These are phyloP conservation scores for Fusarium avenaceum DNA, from an alignment of 2,329 filamentous ascomycete genomes.

Conservation along the genomic window DNA sequence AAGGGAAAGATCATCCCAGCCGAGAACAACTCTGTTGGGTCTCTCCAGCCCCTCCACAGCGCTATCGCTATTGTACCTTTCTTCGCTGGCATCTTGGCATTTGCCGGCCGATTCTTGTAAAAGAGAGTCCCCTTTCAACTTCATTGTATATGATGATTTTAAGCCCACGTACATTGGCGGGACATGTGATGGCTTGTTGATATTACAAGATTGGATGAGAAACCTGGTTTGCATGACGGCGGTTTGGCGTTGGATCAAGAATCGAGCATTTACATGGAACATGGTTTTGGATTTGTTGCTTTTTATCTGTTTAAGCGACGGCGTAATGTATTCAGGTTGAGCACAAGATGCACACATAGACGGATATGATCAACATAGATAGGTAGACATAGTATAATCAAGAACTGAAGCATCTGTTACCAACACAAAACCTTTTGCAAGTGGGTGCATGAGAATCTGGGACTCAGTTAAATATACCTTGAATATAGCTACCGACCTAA, in stretches of 20 bases:
- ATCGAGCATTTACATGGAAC: constrained; percentile 20
- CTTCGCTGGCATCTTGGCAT: constrained; percentile 44
- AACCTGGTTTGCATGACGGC: constrained; percentile 19
- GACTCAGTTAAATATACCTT: neutral
- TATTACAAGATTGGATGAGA: constrained; percentile 16
- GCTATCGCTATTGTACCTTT: constrained; percentile 48
- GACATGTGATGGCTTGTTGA: constrained; percentile 8
- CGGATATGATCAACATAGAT: constrained; percentile 25
- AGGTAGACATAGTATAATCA: constrained; percentile 18
- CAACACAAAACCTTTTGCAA: too few species aligned
- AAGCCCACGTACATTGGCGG: constrained; percentile 9
- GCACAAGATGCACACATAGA: constrained; percentile 22
- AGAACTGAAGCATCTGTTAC: neutral
- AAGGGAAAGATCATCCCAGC: constrained; percentile 84
- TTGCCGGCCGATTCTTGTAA: constrained; percentile 45
- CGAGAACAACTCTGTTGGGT: constrained; percentile 58
- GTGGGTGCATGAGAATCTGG: neutral
- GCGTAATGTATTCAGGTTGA: constrained; percentile 24
- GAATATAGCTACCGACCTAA: constrained; percentile 1
- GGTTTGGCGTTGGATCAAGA: constrained; percentile 28
- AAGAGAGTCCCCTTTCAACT: constrained; percentile 10
- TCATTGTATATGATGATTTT: constrained; percentile 26
- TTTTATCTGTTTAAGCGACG: constrained; percentile 26
- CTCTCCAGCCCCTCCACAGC: constrained; percentile 39
- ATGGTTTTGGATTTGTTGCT: constrained; percentile 7